Base-by-base conservation (phyloP, 202 grass and related monocot genomes). In the Elaeis oleifera region DNA sequence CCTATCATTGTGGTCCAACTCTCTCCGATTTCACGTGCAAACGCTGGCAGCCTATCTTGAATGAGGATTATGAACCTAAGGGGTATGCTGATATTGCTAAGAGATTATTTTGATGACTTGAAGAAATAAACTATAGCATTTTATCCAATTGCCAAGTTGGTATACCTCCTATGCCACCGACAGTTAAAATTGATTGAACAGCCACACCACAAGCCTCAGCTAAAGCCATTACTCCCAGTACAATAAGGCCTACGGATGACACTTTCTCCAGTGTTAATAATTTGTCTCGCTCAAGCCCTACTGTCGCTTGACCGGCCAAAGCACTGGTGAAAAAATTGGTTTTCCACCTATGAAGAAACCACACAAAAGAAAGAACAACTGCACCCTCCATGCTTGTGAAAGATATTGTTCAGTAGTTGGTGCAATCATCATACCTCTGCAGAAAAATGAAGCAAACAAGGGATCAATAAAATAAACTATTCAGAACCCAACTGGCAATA, bases 281-380 rank as follows among this genome's bases (percentile, higher is more conserved):
- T 71, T 66, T 89, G 23, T 85, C 84, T 29, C 69, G 71, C 16
- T 97, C 88, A 59, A 83, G 53, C 29, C 67, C 81, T 68, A 67
- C 29, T 26, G 31, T 58, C 59, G 58, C 57, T 71, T 75, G 57
- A 52, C 65, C 87, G 8, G 73, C 18, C 71, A 87, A 69, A 63
- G 76, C 65, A 71, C 55, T 89, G 69, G 82, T 31, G 23, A 97
- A 85, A 75, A 89, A 84, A 51, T 84, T 89, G 26, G 71, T 81
- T 89, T 97, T 97, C 82, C 92, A 97, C 65, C 88, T 79, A 56
- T 92, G 92, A 79, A 97, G 81, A 74, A 97, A 97, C 92, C 92
- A 97, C 51, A 92, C 72, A 74, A 89, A 74, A 49, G 92, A 97
- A 31, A 97, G 62, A 22, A 97, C 80, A 27, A 83, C 77, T 66